phyloP scores from a whole-genome alignment of 208 protist species.

The Jaenimonas drosophilae region DNA sequence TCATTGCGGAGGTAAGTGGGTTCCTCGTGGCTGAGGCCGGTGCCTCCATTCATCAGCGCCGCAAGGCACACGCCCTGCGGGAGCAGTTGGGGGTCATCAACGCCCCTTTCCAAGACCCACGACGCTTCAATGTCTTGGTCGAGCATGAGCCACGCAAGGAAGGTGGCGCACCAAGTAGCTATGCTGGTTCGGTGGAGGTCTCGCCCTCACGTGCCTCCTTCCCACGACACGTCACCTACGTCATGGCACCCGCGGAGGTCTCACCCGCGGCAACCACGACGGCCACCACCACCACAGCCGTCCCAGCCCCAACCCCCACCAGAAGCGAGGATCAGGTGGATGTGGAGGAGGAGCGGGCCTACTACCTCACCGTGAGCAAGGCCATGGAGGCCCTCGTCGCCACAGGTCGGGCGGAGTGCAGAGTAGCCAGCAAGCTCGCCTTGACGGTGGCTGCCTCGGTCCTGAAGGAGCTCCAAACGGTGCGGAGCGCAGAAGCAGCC shows the following conservation, averaged over 20 bases:
- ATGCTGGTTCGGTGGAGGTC: neutral
- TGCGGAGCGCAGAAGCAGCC: neutral
- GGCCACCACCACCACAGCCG: neutral
- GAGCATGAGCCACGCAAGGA: neutral
- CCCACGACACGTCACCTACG: too few species aligned
- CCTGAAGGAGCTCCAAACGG: neutral
- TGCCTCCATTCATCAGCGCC: constrained; percentile 3
- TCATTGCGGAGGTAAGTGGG: constrained; percentile 5
- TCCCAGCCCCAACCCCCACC: neutral
- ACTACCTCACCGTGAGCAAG: constrained; percentile 17
- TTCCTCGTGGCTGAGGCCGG: constrained; percentile 9
- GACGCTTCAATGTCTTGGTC: neutral
- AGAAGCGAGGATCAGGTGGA: constrained; percentile 15
- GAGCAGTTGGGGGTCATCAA: constrained; percentile 9
- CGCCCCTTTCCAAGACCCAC: constrained; percentile 1
- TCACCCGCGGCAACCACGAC: neutral
- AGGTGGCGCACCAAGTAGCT: neutral
- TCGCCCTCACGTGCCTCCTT: too few species aligned
- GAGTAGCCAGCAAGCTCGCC: constrained; percentile 9
- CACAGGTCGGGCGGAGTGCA: constrained; percentile 5
- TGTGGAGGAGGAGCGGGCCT: constrained; percentile 13
- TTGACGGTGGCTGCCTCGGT: neutral
- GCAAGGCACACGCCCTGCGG: constrained; percentile 8
- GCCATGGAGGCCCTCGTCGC: constrained; percentile 12
- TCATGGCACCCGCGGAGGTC: neutral